Base-by-base conservation (phyloP, 2,329 filamentous ascomycete genomes). In the Claviceps africana region DNA sequence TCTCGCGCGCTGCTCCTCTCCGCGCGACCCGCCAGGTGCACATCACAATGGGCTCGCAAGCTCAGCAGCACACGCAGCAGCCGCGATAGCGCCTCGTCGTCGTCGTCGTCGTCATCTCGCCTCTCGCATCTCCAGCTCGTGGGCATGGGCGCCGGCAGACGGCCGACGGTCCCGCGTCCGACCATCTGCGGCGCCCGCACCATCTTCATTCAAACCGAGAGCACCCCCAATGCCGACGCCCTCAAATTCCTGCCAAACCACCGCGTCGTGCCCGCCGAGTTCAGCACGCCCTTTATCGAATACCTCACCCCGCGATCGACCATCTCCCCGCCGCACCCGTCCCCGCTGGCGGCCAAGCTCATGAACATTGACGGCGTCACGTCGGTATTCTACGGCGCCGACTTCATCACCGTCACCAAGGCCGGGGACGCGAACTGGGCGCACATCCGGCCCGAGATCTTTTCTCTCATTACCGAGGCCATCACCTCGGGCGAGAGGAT, bases 361-460 rank as follows among this genome's bases (percentile, higher is more conserved):
- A 84, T 97, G 76, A 90, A 88, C 65, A 85, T 96, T 56, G 93
- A 97, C 64, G 93, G 93, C 45, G 86, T 97, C n/a, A 90, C 85
- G 3, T 84, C 88, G 2, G 86, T 98, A 22, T 97, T 97, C 70
- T 96, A 95, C 70, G 93, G 91, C 50, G 72, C 81, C 35, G 90
- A 98, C 67, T 97, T 95, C 72, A 97, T 98, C 70, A 98, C 93
- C 13, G 85, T 98, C 37, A 96, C 86, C 44, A 98, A 98, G 69
- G 81, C 87, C 47, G 77, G 82, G 57, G 86, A 93, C 59, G 86
- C 85, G 3, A 88, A 90, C 62, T 98, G 93, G 93, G 86, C 87
- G 40, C 88, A 96, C 66, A 82, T 98, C 62, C 93, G 93, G 63
- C 91, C 93, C 1, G 93, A 98, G 68, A 82, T 97, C 31, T 98